These are phyloP conservation scores for Angomonas deanei DNA, from an alignment of 208 protist species.

Conservation along the genomic window DNA sequence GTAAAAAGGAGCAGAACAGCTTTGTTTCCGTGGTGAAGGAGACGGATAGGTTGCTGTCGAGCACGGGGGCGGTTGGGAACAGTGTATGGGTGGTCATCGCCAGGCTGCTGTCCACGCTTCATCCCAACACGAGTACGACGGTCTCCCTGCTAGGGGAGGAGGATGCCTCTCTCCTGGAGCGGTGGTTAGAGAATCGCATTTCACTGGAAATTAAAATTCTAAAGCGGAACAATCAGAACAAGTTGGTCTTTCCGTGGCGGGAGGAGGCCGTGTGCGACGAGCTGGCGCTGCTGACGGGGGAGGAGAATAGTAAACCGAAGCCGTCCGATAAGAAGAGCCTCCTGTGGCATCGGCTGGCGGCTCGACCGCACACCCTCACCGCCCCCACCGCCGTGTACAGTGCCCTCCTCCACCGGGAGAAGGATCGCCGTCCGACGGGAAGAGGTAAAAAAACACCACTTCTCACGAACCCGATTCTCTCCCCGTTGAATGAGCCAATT, in stretches of 20 bases:
- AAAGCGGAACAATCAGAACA: neutral
- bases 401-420: too few species aligned
- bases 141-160: neutral
- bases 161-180: neutral
- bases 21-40: neutral
- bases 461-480: too few species aligned
- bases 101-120: neutral
- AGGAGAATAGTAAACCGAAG: neutral
- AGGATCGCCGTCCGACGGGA: too few species aligned
- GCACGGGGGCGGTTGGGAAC: neutral
- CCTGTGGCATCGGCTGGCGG: too few species aligned
- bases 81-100: neutral
- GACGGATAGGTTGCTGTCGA: neutral
- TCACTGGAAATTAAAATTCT: neutral
- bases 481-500: too few species aligned
- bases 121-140: neutral
- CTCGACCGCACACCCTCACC: too few species aligned
- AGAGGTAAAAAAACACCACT: too few species aligned
- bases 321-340: too few species aligned
- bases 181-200: neutral
- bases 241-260: neutral
- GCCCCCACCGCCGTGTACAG: too few species aligned
- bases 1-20: neutral
- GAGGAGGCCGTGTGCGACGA: neutral
- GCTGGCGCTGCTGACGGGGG: too few species aligned